Base-by-base conservation (phyloP, 2,329 filamentous ascomycete genomes). In the Emmonsiellopsis sp. region DNA sequence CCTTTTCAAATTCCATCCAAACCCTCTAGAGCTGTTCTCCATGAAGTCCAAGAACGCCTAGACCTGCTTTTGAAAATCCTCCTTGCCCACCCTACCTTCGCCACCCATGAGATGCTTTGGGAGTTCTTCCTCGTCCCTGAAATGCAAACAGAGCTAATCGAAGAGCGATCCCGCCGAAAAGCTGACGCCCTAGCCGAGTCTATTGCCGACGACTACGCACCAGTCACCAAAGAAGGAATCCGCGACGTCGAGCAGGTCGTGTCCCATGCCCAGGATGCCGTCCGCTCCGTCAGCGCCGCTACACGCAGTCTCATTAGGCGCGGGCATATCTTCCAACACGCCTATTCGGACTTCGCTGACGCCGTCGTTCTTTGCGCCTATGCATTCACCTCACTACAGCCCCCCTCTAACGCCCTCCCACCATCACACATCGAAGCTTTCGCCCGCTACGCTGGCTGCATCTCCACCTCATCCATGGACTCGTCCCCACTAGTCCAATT, bases 111-210 rank as follows among this genome's bases (percentile, higher is more conserved):
- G 73, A 89, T 97, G 80, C 79, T 98, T 2, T 98, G 93, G 94
- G 93, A 98, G 63, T 98, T 98, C 72, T 95, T 98, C 70, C 79
- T 98, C 0, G 91, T 98, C 10, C 93, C 93, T 1, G 93, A 98
- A 61, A 82, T 98, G 49, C 89, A 95, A 66, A 80, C 88, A 0
- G 84, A 89, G 16, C 89, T 91, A 81, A 92, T 97, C 79, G 86
- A 88, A 51, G 86, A 95, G 67, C 83, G 93, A 49, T 95, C 88
- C 58, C 83, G 84, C 53, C 82, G 90, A 57, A 98, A 98, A 71
- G 87, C 89, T 3, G 86, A 91, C 67, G 83, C 86, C 0, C 81
- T 92, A 31, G 76, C 82, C 2, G 93, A 98, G 65, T 91, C 85
- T 53, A 85, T 98, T 35, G 81, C 83, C 51, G 93, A 98, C 56